Evolutionary conservation across 1,284 basidiomycete genomes (phyloP).

Genomic region (Malassezia dermatis): DNA sequence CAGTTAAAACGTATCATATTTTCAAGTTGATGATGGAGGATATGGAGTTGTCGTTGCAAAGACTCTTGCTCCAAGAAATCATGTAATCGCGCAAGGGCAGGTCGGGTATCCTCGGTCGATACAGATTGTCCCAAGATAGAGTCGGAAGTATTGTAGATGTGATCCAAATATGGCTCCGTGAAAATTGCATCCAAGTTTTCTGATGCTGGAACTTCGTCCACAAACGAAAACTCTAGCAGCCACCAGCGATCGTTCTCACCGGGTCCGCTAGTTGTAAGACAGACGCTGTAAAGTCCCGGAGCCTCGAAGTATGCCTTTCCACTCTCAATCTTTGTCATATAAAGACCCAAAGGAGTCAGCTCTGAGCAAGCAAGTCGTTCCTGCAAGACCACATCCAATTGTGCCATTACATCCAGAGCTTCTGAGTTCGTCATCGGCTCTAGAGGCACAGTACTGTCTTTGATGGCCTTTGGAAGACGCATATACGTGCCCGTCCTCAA

Average conservation of each 20-base stretch:
- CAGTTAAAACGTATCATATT: conserved; percentile 31
- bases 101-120: neutral
- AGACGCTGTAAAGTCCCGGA: conserved; percentile 62
- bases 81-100: conserved; percentile 22
- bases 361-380: conserved; percentile 56
- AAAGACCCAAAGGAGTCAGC: conserved; percentile 44
- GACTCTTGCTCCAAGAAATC: conserved; percentile 36
- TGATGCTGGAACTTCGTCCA: neutral
- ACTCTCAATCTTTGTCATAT: conserved; percentile 62
- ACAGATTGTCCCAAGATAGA: neutral
- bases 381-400: conserved; percentile 66
- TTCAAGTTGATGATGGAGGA: conserved; percentile 34
- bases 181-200: conserved; percentile 5
- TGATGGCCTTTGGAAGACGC: conserved; percentile 65
- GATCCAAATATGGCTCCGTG: conserved; percentile 3
- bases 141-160: conserved; percentile 5
- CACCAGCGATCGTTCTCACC: conserved; percentile 36
- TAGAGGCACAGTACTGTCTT: conserved; percentile 57
- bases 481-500: conserved; percentile 70
- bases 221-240: conserved; percentile 35
- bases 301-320: conserved; percentile 68
- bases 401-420: conserved; percentile 58
- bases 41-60: conserved; percentile 40
- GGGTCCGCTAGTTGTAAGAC: conserved; percentile 56
- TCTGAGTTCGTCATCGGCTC: conserved; percentile 60